Evolutionary conservation across 2,329 filamentous ascomycete species (phyloP).

Genomic region (Colletotrichum tofieldiae): DNA sequence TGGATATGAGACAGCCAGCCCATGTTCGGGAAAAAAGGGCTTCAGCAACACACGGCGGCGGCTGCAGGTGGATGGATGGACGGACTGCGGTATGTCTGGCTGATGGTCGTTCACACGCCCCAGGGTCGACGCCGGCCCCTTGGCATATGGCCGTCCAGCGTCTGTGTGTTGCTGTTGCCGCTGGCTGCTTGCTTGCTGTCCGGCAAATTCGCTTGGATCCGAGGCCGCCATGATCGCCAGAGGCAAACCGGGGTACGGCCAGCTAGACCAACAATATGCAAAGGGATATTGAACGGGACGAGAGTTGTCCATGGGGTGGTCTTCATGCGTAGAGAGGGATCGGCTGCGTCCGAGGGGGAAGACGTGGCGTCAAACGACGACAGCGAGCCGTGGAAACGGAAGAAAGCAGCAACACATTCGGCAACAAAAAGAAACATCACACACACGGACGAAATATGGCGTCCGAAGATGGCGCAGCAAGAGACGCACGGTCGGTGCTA

Average conservation of each 20-base stretch:
- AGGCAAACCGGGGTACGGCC: constrained; percentile 9
- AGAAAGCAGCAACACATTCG: constrained; percentile 30
- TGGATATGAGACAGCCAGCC: constrained; percentile 41
- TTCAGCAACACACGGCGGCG: constrained; percentile 33
- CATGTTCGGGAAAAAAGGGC: constrained; percentile 21
- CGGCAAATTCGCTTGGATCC: constrained; percentile 23
- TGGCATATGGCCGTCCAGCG: constrained; percentile 17
- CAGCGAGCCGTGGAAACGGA: constrained; percentile 23
- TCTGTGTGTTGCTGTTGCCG: constrained; percentile 16
- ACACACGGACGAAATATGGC: constrained; percentile 20
- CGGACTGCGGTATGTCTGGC: constrained; percentile 17
- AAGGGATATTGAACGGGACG: constrained; percentile 7
- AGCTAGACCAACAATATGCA: constrained; percentile 6
- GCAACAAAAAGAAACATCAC: constrained; percentile 11
- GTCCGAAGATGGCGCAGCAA: constrained; percentile 24
- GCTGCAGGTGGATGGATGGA: constrained; percentile 38
- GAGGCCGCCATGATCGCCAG: constrained; percentile 37
- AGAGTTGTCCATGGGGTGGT: constrained; percentile 7
- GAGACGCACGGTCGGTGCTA: constrained; percentile 29
- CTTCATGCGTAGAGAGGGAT: constrained; percentile 14
- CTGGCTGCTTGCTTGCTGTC: constrained; percentile 5
- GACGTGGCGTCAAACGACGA: constrained; percentile 30
- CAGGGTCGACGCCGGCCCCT: constrained; percentile 25
- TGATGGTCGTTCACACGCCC: constrained; percentile 24
- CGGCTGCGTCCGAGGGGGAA: constrained; percentile 25